Base-by-base conservation (phyloP, 129 eudicot species). In the Flaveria robusta region DNA sequence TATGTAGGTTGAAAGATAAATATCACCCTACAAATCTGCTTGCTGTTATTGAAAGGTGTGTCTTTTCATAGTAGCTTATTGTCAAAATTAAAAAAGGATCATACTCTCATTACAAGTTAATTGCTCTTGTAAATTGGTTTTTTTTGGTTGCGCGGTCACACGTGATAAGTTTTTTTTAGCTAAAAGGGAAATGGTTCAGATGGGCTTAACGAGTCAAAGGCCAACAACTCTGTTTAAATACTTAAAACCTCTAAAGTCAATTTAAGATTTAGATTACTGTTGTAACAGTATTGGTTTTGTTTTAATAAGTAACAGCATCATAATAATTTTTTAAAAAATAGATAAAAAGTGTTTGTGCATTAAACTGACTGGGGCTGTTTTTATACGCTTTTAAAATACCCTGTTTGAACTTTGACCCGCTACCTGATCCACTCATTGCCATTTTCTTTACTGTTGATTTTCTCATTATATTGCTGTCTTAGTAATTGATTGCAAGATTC, bases 1-100 rank as follows among this genome's bases (percentile, higher is more conserved):
- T 74, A 1, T 86, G 81, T 77, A 95, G 99, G 99, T 85, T 95
- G 87, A 95, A 86, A 85, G 96, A 95, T 77, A 95, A 91, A 59
- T 95, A 95, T 72, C 99, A 95, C 77, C 99, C 99, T 29, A 91
- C 99, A 59, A 95, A 91, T 77, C 83, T 95, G 60, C 74, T 89
- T 77, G 55, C 94, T 76, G 97, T 95, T 54, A 95, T 91, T 55
- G 99, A 91, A 71, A 90, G 99, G 97, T 95, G 68, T 34, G 82
- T 47, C 24, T 58, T 64, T 47, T 9, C 74, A 34, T 52, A 55
- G 58, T 46, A 55, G 23, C 62, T 72, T 31, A 9, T 52, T 51
- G 60, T 79, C 24, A 47, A 10, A 50, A 37, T 47, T 16, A 37
- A 50, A 49, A 34, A 46, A 18, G 16, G 13, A 9, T 41, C 56